Percentiles rank a stretch among this genome's conserved stretches.
Evolutionary conservation across 805 yeast genomes (phyloP).

Genomic region (Starmera dryadoides): DNA sequence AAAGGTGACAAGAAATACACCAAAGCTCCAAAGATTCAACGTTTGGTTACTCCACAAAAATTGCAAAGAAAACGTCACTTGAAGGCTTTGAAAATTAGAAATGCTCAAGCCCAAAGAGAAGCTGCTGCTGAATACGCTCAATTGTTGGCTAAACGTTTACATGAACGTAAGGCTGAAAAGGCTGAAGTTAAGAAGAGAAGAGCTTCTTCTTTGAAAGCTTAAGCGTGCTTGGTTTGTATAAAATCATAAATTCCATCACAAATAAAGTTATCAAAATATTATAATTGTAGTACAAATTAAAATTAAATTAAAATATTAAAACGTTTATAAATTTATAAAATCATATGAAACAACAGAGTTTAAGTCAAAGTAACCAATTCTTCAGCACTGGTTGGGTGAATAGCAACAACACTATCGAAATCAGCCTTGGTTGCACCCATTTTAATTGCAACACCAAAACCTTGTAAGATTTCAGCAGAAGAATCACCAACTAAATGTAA

Average conservation of each 20-base stretch:
- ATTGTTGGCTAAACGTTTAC: slow-evolving; percentile 95
- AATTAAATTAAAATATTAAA: no score
- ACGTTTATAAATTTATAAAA: no score
- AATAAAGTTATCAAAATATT: not conserved
- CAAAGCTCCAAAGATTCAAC: slow-evolving; percentile 99
- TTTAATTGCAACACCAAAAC: slow-evolving; percentile 95
- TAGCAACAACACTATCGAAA: slow-evolving; percentile 93
- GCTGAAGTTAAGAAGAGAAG: slow-evolving; percentile 99
- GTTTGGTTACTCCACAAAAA: slow-evolving; percentile 98
- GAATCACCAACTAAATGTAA: slow-evolving; percentile 89
- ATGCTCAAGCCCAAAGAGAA: slow-evolving; percentile 98
- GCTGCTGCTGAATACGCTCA: slow-evolving; percentile 99
- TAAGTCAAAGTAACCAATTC: slow-evolving; percentile 73
- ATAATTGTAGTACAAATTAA: not conserved
- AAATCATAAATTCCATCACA: not conserved
- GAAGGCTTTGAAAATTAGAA: slow-evolving; percentile 87
- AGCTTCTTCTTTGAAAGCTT: slow-evolving; percentile 97
- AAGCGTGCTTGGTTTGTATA: slow-evolving; percentile 12
- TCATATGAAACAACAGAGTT: no score
- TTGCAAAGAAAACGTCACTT: slow-evolving; percentile 98
- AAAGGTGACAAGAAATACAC: slow-evolving; percentile 98
- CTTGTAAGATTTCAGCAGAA: slow-evolving; percentile 91
- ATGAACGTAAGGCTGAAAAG: slow-evolving; percentile 96
- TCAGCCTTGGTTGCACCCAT: slow-evolving; percentile 99
- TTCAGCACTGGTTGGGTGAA: slow-evolving; percentile 98